Conservation (phyloP, 768 basidiomycete species). For the Rhizopogon vulgaris region DNA sequence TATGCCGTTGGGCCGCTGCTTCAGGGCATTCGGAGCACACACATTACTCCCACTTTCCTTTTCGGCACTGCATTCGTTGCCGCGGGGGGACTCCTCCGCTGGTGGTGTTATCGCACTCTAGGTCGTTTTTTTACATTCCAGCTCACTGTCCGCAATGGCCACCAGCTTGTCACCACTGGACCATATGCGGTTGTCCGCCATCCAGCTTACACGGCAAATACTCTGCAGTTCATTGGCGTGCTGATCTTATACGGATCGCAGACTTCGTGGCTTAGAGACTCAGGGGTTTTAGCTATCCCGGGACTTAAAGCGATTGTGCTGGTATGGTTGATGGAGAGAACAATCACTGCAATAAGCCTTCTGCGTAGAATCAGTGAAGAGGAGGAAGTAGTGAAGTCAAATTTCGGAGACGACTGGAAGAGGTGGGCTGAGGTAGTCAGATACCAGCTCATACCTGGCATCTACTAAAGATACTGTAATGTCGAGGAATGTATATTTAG, state of each 20-base stretch:
- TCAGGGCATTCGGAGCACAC: neutral
- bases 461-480: constrained; percentile 14
- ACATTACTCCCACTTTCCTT: constrained; percentile 8
- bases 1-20: neutral
- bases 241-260: constrained; percentile 1
- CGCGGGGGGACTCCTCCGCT: constrained; percentile 19
- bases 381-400: constrained; percentile 23
- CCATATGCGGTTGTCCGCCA: constrained; percentile 41
- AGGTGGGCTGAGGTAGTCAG: constrained; percentile 23
- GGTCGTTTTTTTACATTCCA: constrained; percentile 40
- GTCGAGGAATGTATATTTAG: too few species aligned
- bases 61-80: constrained; percentile 18
- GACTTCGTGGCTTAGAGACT: constrained; percentile 4
- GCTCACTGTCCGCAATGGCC: constrained; percentile 33
- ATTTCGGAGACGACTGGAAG: constrained; percentile 21
- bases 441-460: constrained; percentile 27
- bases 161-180: constrained; percentile 36
- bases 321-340: neutral
- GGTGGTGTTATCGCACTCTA: constrained; percentile 27
- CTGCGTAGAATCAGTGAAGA: constrained; percentile 13
- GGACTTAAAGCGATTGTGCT: neutral
- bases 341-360: neutral
- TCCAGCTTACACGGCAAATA: constrained; percentile 35
- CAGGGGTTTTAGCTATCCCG: constrained; percentile 4
- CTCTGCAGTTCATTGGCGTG: constrained; percentile 4